phyloP scores from a whole-genome alignment of 2,329 filamentous ascomycete species.

The Phymatotrichopsis omnivora region DNA sequence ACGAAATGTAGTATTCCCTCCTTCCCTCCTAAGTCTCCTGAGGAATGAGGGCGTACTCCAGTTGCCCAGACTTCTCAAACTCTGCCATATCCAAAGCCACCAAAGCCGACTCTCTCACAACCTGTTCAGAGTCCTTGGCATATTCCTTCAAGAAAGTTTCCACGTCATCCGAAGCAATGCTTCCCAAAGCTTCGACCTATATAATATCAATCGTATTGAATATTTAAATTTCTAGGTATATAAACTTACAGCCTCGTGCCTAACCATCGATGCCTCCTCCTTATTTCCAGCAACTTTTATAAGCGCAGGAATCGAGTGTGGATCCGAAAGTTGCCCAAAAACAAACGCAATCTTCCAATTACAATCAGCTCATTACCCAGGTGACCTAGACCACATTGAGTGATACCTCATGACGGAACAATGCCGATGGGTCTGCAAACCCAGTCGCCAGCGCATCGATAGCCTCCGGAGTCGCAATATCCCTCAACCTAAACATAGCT shows the following conservation, averaged over 20 bases:
- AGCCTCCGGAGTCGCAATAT: constrained; percentile 86
- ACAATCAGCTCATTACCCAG: too few relatives aligned
- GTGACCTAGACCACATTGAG: too few relatives aligned
- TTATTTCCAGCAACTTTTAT: constrained; percentile 65
- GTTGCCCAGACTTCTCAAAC: constrained; percentile 78
- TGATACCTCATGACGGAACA: constrained; percentile 80
- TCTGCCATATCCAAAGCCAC: constrained; percentile 98
- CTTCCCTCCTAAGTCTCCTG: too few relatives aligned
- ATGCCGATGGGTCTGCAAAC: constrained; percentile 71
- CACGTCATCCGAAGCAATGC: constrained; percentile 85
- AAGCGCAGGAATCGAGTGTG: constrained; percentile 88
- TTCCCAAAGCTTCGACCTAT: constrained; percentile 88
- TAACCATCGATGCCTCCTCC: constrained; percentile 87
- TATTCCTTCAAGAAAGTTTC: constrained; percentile 73
- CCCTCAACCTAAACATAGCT: constrained; percentile 94
- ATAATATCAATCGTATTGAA: too few relatives aligned
- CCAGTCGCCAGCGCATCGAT: constrained; percentile 77
- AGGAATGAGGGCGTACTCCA: constrained; percentile 90
- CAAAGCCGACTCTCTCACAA: constrained; percentile 88
- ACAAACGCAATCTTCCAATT: constrained; percentile 72
- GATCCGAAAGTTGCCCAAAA: constrained; percentile 90
- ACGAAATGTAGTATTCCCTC: too few relatives aligned
- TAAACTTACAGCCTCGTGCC: constrained; percentile 96
- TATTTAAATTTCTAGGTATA: too few relatives aligned
- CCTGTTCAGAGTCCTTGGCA: constrained; percentile 79